phyloP scores from a whole-genome alignment of 2,329 filamentous ascomycete species.

The Pseudocercospora fijiensis region DNA sequence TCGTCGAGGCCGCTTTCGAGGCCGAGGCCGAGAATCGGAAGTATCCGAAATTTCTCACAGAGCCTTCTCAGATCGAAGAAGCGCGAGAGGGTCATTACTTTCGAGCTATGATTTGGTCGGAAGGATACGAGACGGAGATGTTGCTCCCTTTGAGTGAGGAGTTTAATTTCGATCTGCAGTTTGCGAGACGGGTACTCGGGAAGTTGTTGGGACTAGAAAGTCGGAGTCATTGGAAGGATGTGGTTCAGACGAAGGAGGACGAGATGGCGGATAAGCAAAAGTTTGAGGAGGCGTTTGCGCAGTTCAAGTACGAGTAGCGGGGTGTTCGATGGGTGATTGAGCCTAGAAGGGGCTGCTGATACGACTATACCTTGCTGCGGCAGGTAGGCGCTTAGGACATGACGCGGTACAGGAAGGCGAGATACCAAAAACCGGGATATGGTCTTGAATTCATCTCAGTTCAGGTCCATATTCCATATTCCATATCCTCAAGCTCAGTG shows the following conservation, averaged over 20 bases:
- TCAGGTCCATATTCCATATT: no score
- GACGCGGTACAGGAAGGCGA: not conserved
- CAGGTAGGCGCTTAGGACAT: not conserved
- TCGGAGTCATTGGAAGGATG: slow-evolving; percentile 82
- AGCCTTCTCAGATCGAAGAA: slow-evolving; percentile 23
- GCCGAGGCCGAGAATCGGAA: slow-evolving; percentile 77
- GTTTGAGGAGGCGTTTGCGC: slow-evolving; percentile 79
- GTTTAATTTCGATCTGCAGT: slow-evolving; percentile 84
- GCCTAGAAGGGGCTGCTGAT: not conserved
- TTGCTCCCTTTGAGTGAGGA: slow-evolving; percentile 73
- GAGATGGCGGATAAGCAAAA: slow-evolving; percentile 74
- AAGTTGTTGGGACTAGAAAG: slow-evolving; percentile 80
- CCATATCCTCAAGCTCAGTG: no score
- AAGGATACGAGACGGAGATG: slow-evolving; percentile 58
- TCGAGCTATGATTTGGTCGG: slow-evolving; percentile 41
- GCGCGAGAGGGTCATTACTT: slow-evolving; percentile 37
- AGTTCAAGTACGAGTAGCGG: slow-evolving; percentile 60
- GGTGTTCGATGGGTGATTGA: no score
- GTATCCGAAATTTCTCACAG: slow-evolving; percentile 55
- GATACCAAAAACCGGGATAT: not conserved
- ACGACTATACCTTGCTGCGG: not conserved
- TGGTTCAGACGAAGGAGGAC: slow-evolving; percentile 71
- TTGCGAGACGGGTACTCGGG: slow-evolving; percentile 80
- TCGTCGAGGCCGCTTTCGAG: slow-evolving; percentile 85
- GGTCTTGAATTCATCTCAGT: not conserved